Conservation (phyloP, 176 grass and related monocot species). For the Thinopyrum elongatum region DNA sequence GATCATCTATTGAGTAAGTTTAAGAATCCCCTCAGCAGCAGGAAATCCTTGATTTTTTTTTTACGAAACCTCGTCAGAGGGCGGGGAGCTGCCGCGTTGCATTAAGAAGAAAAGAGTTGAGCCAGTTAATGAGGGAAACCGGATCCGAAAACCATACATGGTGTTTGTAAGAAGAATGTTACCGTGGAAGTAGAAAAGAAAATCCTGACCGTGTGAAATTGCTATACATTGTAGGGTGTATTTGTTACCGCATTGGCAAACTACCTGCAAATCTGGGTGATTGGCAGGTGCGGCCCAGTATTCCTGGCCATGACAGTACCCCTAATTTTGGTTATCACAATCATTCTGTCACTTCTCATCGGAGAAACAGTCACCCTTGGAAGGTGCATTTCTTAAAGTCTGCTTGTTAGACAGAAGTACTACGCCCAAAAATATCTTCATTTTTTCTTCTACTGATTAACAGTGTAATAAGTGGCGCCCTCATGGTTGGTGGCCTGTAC, state of each 20-base stretch:
- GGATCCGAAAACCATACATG: too few species aligned
- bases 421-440: neutral
- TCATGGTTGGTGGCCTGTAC: slow-evolving; percentile 53
- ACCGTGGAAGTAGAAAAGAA: neutral
- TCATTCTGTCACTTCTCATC: slow-evolving; percentile 31
- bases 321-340: slow-evolving; percentile 42
- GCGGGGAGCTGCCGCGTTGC: too few species aligned
- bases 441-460: neutral
- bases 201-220: neutral
- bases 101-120: too few species aligned
- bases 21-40: neutral
- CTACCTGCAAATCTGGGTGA: slow-evolving; percentile 50
- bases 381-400: slow-evolving; percentile 25
- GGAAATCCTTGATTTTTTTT: neutral
- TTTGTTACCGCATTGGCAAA: slow-evolving; percentile 22
- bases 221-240: slow-evolving; percentile 24
- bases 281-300: slow-evolving; percentile 43
- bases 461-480: slow-evolving; percentile 42
- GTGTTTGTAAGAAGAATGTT: neutral
- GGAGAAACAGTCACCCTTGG: slow-evolving; percentile 47
- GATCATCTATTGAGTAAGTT: too few species aligned
- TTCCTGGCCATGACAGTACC: slow-evolving; percentile 45
- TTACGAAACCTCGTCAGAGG: too few species aligned
- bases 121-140: too few species aligned
- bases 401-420: neutral